A percentile compares a stretch with the other conserved stretches of the same genome.
phyloP scores from a whole-genome alignment of 2,329 filamentous ascomycete genomes.

The Rhexocercosporidium sp. region DNA sequence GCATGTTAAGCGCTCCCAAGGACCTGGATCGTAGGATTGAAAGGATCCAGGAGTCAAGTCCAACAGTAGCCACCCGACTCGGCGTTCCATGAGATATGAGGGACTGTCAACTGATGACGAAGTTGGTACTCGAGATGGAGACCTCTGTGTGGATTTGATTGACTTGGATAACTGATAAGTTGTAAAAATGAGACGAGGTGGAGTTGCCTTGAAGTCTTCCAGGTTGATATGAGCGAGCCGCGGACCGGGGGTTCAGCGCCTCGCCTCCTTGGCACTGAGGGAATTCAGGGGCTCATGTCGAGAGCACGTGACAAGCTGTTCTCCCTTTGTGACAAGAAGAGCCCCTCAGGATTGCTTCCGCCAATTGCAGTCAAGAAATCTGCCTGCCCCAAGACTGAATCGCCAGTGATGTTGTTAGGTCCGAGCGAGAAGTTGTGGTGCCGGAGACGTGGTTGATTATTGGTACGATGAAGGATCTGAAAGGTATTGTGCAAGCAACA shows the following conservation, averaged over 20 bases:
- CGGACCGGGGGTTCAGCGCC: not conserved
- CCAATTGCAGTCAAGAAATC: too few relatives aligned
- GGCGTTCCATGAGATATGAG: conserved; percentile 6
- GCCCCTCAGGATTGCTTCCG: too few relatives aligned
- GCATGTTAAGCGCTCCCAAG: conserved; percentile 8
- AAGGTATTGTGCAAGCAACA: too few relatives aligned
- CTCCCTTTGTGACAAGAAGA: too few relatives aligned
- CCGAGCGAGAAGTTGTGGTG: not conserved
- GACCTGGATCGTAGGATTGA: not conserved
- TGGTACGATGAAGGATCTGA: not conserved
- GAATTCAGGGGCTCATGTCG: not conserved
- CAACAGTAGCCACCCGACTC: not conserved
- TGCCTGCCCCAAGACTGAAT: too few relatives aligned
- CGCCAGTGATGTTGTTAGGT: too few relatives aligned
- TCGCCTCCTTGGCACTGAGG: not conserved
- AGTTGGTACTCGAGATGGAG: not conserved
- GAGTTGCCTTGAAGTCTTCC: not conserved
- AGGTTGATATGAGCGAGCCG: not conserved
- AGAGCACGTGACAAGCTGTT: not conserved
- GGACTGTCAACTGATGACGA: not conserved
- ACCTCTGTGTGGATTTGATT: not conserved
- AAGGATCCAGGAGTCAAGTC: not conserved
- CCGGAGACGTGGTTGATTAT: not conserved
- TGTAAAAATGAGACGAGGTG: not conserved
- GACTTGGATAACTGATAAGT: not conserved